Base-by-base conservation (phyloP, 148 eudicot species). In the Arctostaphylos glauca region DNA sequence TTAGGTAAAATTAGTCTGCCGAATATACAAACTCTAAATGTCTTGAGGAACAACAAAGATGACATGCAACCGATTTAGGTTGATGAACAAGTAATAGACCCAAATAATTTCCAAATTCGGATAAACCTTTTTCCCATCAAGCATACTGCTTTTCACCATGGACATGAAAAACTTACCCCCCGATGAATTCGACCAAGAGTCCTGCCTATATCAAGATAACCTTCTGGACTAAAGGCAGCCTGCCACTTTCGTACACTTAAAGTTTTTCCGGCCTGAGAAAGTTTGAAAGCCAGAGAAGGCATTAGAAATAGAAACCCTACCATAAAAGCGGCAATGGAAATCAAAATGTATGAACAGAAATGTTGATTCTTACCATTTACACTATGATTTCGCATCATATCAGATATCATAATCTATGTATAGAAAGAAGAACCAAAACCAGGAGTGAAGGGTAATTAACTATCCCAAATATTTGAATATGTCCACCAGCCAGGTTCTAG, bases 191-290 rank as follows among this genome's bases (percentile, higher is more conserved):
- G 89, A 86, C 90, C 64, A 31, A 95, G 92, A 31, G 93, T 95
- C 89, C 93, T 92, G 87, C 93, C 89, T 83, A 95, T 91, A 86
- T 95, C 92, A 74, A 95, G 97, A 84, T 86, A 72, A 75, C 98
- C 98, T 82, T 95, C 98, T n/a, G 89, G 84, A 72, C 89, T 84
- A 87, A 95, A 93, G 83, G 94, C 90, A 83, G 98, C 86, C 67
- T 90, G 89, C 98, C 98, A 94, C 81, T 93, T 94, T 77, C 98
- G 90, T 49, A 59, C 90, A 83, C 98, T 94, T 76, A 94, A 87
- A 12, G 97, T 93, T 86, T 90, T 94, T 44, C 98, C 98, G 76
- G 92, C 91, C 98, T 95, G 88, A 46, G 71, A 68, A 62, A 81
- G 48, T 73, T 71, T 53, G n/a, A 54, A 74, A 79, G 73, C 71